Conservation (phyloP, 306 rosid genomes). For the Lablab purpureus region DNA sequence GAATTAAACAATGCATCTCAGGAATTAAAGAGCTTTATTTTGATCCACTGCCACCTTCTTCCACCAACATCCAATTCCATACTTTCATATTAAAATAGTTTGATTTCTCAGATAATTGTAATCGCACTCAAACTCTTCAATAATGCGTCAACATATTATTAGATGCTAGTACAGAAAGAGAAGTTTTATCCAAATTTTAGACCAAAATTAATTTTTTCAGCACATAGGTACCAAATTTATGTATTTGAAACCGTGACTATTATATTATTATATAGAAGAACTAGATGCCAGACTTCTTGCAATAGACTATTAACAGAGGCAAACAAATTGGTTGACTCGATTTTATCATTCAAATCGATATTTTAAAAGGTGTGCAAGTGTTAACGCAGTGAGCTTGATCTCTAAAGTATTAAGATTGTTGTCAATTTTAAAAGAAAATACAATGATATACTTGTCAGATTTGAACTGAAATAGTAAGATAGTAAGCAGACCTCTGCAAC, state of each 20-base stretch:
- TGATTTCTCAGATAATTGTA: neutral
- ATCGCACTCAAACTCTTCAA: neutral
- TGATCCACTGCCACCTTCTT: neutral
- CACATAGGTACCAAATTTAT: too few species aligned
- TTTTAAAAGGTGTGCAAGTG: neutral
- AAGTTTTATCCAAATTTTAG: neutral
- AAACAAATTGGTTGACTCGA: too few species aligned
- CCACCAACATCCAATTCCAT: neutral
- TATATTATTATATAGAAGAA: too few species aligned
- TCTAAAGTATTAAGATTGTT: neutral
- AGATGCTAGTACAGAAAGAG: neutral
- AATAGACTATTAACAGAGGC: too few species aligned
- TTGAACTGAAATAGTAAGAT: neutral
- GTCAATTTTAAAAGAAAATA: neutral
- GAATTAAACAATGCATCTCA: too few species aligned
- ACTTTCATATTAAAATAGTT: neutral
- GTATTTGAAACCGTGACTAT: too few species aligned
- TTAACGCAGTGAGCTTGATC: neutral
- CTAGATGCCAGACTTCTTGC: too few species aligned
- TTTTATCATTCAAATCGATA: neutral
- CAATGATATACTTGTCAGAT: neutral
- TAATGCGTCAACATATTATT: neutral
- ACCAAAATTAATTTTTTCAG: neutral
- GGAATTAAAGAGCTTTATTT: neutral
- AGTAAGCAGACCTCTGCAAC: neutral